Percentiles rank a stretch among this genome's conserved stretches.
Evolutionary conservation across 2,329 filamentous ascomycete genomes (phyloP).

Genomic region (Colletotrichum cereale): DNA sequence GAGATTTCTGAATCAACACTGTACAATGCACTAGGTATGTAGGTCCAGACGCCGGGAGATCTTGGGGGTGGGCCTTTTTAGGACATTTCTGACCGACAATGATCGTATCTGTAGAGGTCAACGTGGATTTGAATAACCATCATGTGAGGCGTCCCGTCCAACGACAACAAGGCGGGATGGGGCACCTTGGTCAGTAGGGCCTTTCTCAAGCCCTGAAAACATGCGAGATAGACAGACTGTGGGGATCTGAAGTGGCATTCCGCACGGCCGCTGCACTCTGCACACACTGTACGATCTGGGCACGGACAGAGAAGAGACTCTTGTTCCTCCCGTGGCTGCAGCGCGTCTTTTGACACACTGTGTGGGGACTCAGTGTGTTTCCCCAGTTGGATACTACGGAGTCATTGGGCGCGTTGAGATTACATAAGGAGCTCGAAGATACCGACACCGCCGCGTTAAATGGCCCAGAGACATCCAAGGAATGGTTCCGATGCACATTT

Average conservation of each 20-base stretch:
- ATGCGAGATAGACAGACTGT: conserved; percentile 14
- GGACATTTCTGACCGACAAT: too few relatives aligned
- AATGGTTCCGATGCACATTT: background rate
- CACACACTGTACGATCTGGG: background rate
- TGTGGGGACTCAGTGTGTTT: background rate
- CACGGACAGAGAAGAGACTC: background rate
- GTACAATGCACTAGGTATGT: too few relatives aligned
- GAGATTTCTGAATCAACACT: background rate
- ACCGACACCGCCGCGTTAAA: background rate
- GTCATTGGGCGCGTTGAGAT: background rate
- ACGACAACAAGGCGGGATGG: background rate
- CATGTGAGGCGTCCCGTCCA: background rate
- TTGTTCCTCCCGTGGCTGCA: too few relatives aligned
- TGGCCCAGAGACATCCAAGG: background rate
- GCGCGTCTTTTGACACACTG: background rate
- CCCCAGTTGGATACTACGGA: background rate
- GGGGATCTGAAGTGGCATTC: conserved; percentile 12
- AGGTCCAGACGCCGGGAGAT: background rate
- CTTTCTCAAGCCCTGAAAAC: background rate
- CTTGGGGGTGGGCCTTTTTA: background rate
- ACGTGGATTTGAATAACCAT: background rate
- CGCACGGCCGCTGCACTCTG: background rate
- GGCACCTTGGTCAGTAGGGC: background rate
- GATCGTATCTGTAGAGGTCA: background rate
- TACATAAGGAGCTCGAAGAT: background rate